Conservation (phyloP, 345 rosid genomes). For the Salix koriyanagi region DNA sequence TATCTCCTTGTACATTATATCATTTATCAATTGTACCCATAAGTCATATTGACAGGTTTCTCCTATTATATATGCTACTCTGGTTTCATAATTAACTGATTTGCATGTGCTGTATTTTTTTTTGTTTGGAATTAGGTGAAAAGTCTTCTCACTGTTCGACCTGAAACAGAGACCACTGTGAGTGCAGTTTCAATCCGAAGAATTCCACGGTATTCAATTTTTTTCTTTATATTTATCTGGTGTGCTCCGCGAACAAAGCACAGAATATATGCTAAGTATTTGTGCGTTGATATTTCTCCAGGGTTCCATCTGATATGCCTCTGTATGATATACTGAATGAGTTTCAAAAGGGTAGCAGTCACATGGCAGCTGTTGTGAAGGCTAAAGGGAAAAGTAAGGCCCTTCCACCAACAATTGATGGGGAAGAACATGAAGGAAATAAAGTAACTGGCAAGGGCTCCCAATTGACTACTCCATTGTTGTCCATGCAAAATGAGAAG, state of each 20-base stretch:
- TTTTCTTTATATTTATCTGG: not conserved
- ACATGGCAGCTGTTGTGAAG: conserved; percentile 98
- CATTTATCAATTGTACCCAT: not conserved
- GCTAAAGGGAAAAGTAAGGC: conserved; percentile 54
- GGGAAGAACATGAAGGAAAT: conserved; percentile 40
- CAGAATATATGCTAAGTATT: conserved; percentile 4
- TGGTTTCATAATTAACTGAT: conserved; percentile 5
- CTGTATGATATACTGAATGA: conserved; percentile 90
- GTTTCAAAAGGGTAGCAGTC: conserved; percentile 99
- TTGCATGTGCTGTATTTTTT: conserved; percentile 1
- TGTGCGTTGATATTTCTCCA: conserved; percentile 26
- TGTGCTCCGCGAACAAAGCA: not conserved
- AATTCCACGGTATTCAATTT: conserved; percentile 65
- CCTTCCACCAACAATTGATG: conserved; percentile 32
- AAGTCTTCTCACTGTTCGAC: conserved; percentile 92
- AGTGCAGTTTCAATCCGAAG: conserved; percentile 85
- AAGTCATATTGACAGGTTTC: not conserved
- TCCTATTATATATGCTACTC: not conserved
- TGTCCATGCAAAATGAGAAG: conserved; percentile 48
- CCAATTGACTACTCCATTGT: conserved; percentile 58
- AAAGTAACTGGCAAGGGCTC: conserved; percentile 28
- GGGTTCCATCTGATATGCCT: conserved; percentile 99
- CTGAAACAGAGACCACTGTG: conserved; percentile 92
- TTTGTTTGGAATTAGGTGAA: conserved; percentile 55
- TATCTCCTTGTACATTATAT: not conserved